Evolutionary conservation across 208 protist species (phyloP).

Genomic region (Acanthamoeba culbertsoni): DNA sequence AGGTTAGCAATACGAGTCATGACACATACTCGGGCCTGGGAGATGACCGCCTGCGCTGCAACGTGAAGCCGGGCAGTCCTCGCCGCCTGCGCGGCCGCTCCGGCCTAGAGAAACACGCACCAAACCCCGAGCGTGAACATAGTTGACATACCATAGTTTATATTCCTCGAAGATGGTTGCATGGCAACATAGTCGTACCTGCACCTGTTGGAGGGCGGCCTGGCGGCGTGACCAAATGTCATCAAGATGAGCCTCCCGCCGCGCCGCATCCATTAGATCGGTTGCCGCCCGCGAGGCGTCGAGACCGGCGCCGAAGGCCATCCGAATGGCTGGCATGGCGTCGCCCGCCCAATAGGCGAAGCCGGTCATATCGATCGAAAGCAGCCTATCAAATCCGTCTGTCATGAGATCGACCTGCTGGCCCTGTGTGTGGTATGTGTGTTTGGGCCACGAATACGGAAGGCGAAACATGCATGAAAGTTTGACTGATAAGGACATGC

Average conservation of each 20-base stretch:
- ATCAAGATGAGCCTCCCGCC: neutral
- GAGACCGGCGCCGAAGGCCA: neutral
- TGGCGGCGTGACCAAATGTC: neutral
- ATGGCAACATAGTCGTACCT: neutral
- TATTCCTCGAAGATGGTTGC: neutral
- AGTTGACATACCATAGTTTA: too few species aligned
- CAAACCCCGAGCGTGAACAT: too few species aligned
- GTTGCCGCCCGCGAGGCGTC: too few species aligned
- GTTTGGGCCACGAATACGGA: too few species aligned
- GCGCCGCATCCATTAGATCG: neutral
- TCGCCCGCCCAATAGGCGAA: conserved; percentile 48
- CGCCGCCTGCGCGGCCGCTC: neutral
- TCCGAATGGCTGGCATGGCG: neutral
- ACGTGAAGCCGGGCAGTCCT: neutral
- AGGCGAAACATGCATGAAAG: too few species aligned
- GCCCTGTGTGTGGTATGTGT: conserved; percentile 35
- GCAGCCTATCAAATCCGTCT: conserved; percentile 46
- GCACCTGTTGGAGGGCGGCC: neutral
- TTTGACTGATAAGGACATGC: too few species aligned
- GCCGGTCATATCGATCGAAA: neutral
- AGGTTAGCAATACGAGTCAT: too few species aligned
- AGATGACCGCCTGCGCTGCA: neutral
- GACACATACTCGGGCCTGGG: too few species aligned
- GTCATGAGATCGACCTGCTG: conserved; percentile 27
- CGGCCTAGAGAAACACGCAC: neutral